phyloP scores from a whole-genome alignment of 192 early-diverging fungal species.

The Phlyctochytrium bullatum region DNA sequence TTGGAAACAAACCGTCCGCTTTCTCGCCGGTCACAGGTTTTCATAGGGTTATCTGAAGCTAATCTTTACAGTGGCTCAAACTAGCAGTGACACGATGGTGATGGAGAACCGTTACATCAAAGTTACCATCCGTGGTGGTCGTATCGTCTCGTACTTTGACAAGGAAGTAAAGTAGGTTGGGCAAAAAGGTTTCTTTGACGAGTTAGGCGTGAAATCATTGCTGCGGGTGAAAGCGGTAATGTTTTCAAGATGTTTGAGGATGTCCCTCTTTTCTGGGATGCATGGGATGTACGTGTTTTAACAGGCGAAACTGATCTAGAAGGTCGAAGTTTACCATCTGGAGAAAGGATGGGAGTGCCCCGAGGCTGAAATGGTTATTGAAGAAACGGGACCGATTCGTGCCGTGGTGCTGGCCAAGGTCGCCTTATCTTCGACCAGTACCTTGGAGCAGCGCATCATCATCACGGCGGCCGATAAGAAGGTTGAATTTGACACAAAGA shows the following conservation, averaged over 20 bases:
- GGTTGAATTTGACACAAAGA: constrained; percentile 82
- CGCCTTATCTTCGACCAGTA: constrained; percentile 62
- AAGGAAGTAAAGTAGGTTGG: not conserved
- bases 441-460: constrained; percentile 70
- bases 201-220: constrained; percentile 50
- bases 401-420: constrained; percentile 68
- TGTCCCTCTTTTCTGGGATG: constrained; percentile 82
- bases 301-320: constrained; percentile 10
- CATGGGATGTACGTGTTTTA: constrained; percentile 49
- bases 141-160: constrained; percentile 7
- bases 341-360: constrained; percentile 66
- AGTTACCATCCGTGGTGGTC: constrained; percentile 5
- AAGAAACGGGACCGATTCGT: constrained; percentile 77
- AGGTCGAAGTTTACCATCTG: constrained; percentile 90
- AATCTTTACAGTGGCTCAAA: not conserved
- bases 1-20: constrained; percentile 23
- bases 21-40: constrained; percentile 35
- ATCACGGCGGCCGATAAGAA: constrained; percentile 67
- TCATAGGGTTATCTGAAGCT: not conserved
- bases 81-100: not conserved
- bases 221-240: constrained; percentile 58
- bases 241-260: constrained; percentile 81
- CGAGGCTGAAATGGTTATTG: constrained; percentile 53
- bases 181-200: not conserved
- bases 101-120: constrained; percentile 6